Percentiles rank a stretch among this genome's conserved stretches.
Conservation (phyloP, 2,329 filamentous ascomycete species). For the Shiraia sp. region DNA sequence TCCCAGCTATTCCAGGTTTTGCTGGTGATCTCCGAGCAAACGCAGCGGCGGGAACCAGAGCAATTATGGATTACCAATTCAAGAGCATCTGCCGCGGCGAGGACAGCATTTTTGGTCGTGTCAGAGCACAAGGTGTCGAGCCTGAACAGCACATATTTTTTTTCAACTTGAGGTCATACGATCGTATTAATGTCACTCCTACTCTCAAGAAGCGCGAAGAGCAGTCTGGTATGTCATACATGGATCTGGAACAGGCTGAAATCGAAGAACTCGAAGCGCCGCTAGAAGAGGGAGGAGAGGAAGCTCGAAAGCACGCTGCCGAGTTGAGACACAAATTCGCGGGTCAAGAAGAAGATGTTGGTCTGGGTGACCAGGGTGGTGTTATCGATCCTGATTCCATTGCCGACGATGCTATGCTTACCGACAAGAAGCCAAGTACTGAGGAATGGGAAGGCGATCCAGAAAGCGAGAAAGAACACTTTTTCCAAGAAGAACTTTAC, state of each 20-base stretch:
- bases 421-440: slow-evolving; percentile 64
- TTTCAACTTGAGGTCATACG: slow-evolving; percentile 92
- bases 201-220: slow-evolving; percentile 75
- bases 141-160: slow-evolving; percentile 82
- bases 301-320: slow-evolving; percentile 50
- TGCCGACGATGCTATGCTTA: slow-evolving; percentile 82
- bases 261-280: slow-evolving; percentile 81
- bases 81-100: slow-evolving; percentile 92
- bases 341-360: slow-evolving; percentile 45
- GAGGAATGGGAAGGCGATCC: slow-evolving; percentile 76
- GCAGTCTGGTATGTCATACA: slow-evolving; percentile 79
- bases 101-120: slow-evolving; percentile 83
- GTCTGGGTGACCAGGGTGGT: slow-evolving; percentile 43
- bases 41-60: slow-evolving; percentile 78
- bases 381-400: slow-evolving; percentile 63
- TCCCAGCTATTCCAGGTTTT: slow-evolving; percentile 91
- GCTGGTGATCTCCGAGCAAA: slow-evolving; percentile 85
- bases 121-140: slow-evolving; percentile 74
- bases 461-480: slow-evolving; percentile 80
- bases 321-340: slow-evolving; percentile 54
- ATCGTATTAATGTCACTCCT: slow-evolving; percentile 83
- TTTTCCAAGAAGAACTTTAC: slow-evolving; percentile 95
- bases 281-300: slow-evolving; percentile 33
- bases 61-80: slow-evolving; percentile 99
- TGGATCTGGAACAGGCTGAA: slow-evolving; percentile 83